Percentiles rank a stretch among this genome's conserved stretches.
phyloP scores from a whole-genome alignment of 2,329 filamentous ascomycete species.

The Epichloe gansuensis region DNA sequence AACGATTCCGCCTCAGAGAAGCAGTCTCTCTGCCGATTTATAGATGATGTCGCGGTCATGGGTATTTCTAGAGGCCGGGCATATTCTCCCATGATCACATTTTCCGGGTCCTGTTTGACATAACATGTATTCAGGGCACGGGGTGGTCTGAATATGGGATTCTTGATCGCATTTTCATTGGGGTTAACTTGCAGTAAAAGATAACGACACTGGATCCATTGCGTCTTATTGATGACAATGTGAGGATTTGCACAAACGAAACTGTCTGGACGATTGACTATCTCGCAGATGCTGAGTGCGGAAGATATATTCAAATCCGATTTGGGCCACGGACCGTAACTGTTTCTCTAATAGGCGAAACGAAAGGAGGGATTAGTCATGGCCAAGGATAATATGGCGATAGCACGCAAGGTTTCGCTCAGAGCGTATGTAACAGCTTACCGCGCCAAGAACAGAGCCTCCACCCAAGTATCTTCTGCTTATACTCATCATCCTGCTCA shows the following conservation, averaged over 20 bases:
- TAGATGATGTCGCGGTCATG: conserved; percentile 13
- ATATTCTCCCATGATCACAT: conserved; percentile 5
- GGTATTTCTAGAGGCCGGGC: conserved; percentile 13
- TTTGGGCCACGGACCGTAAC: conserved; percentile 42
- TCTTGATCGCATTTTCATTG: neutral
- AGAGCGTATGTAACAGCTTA: neutral
- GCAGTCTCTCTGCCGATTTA: neutral
- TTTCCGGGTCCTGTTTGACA: conserved; percentile 15
- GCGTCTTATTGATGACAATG: conserved; percentile 59
- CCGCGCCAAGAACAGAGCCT: neutral
- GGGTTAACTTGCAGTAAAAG: conserved; percentile 42
- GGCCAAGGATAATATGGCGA: neutral
- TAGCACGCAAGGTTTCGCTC: neutral
- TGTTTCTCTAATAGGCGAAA: neutral
- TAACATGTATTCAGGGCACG: conserved; percentile 8
- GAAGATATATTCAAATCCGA: conserved; percentile 46
- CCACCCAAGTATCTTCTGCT: conserved; percentile 2
- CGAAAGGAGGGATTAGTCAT: neutral
- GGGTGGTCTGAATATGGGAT: conserved; percentile 7
- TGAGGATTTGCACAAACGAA: conserved; percentile 45
- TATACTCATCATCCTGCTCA: conserved; percentile 36
- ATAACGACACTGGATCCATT: conserved; percentile 88
- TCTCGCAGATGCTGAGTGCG: conserved; percentile 69
- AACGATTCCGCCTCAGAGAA: neutral
- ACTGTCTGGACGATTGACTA: conserved; percentile 57